phyloP scores from a whole-genome alignment of 2,329 filamentous ascomycete genomes.

The Aspergillus felis region DNA sequence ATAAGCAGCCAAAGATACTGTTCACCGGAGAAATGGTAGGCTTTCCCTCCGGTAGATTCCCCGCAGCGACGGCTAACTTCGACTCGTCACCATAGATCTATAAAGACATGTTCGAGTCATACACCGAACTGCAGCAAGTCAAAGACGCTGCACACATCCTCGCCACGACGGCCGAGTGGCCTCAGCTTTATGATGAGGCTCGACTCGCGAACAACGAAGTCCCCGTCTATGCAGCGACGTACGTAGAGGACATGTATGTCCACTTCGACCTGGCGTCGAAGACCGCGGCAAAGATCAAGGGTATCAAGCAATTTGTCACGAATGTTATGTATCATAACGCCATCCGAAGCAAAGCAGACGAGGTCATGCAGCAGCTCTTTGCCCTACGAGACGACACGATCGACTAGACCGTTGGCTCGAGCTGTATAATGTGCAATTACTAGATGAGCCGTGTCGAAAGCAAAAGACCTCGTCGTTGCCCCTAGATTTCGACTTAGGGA shows the following conservation, averaged over 20 bases:
- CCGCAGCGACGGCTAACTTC: not conserved
- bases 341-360: constrained; percentile 66
- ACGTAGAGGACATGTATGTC: constrained; percentile 89
- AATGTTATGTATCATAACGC: constrained; percentile 87
- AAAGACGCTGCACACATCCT: constrained; percentile 66
- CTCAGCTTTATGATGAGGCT: constrained; percentile 68
- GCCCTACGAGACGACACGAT: constrained; percentile 67
- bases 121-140: constrained; percentile 68
- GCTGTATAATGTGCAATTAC: not conserved
- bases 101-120: constrained; percentile 78
- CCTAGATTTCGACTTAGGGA: not conserved
- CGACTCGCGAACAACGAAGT: constrained; percentile 74
- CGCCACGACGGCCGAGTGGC: constrained; percentile 67
- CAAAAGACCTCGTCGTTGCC: not conserved
- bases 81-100: constrained; percentile 52
- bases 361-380: constrained; percentile 74
- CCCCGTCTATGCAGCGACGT: constrained; percentile 80
- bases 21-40: constrained; percentile 85
- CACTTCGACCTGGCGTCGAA: constrained; percentile 69
- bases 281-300: constrained; percentile 70
- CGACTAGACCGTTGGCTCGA: not conserved
- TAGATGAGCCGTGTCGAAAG: not conserved
- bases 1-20: constrained; percentile 54
- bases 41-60: not conserved
- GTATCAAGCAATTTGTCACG: constrained; percentile 76